Evolutionary conservation across 1,284 basidiomycete genomes (phyloP).

Genomic region (Cryptococcus hybrid): DNA sequence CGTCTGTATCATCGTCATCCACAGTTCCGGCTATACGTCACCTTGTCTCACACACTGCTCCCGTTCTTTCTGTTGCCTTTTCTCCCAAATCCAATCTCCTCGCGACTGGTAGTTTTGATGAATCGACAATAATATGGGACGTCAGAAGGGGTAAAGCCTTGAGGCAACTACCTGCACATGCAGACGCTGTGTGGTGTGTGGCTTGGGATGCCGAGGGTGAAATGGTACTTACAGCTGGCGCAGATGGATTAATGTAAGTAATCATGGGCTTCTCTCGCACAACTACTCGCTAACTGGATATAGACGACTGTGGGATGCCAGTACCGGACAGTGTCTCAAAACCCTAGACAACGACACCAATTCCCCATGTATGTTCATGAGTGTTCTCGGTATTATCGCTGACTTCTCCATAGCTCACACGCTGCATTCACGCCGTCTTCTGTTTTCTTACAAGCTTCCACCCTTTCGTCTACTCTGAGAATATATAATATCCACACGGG

Average conservation of each 20-base stretch:
- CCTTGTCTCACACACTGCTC: constrained; percentile 83
- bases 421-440: constrained; percentile 84
- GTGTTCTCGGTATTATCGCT: neutral
- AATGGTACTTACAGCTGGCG: constrained; percentile 86
- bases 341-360: constrained; percentile 95
- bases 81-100: constrained; percentile 84
- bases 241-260: constrained; percentile 92
- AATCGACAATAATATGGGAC: constrained; percentile 94
- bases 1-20: neutral
- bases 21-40: constrained; percentile 47
- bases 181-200: constrained; percentile 91
- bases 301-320: constrained; percentile 94
- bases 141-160: constrained; percentile 77
- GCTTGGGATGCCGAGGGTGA: constrained; percentile 93
- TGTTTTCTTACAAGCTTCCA: constrained; percentile 79
- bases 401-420: constrained; percentile 21
- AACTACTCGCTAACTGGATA: neutral
- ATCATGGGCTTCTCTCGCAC: neutral
- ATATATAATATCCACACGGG: constrained; percentile 94
- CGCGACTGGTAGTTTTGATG: constrained; percentile 90
- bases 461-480: constrained; percentile 88
- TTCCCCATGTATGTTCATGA: constrained; percentile 66
- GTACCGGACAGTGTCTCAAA: constrained; percentile 95
- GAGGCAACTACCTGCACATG: constrained; percentile 87
- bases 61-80: constrained; percentile 89